Evolutionary conservation across 2,329 filamentous ascomycete species (phyloP).

Genomic region (Pestalotiopsis sp.): DNA sequence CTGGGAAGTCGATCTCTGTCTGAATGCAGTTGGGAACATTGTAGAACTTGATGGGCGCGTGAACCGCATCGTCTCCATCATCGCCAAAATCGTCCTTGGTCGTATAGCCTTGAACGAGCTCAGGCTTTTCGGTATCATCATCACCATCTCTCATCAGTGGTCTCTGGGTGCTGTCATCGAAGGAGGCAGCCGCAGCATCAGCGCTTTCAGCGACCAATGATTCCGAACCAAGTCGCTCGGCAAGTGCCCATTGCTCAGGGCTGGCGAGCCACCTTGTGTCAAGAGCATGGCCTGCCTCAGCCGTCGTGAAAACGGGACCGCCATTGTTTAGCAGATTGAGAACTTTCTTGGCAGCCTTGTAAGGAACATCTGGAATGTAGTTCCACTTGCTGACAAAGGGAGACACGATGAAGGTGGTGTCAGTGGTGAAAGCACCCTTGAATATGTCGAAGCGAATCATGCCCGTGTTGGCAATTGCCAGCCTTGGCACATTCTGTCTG

Average conservation of each 20-base stretch:
- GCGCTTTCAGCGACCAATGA: conserved; percentile 21
- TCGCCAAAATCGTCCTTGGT: conserved; percentile 76
- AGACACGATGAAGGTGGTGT: conserved; percentile 83
- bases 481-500: conserved; percentile 61
- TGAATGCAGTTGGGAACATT: conserved; percentile 83
- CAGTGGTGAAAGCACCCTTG: conserved; percentile 85
- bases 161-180: conserved; percentile 30
- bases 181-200: conserved; percentile 27
- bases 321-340: conserved; percentile 60
- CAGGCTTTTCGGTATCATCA: conserved; percentile 33
- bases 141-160: conserved; percentile 28
- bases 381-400: conserved; percentile 83
- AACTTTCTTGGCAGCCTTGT: conserved; percentile 71
- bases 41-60: conserved; percentile 75
- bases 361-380: conserved; percentile 81
- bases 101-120: conserved; percentile 41
- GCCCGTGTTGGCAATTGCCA: conserved; percentile 86
- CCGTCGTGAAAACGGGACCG: conserved; percentile 47
- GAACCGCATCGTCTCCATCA: conserved; percentile 90
- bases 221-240: neutral
- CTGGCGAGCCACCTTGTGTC: conserved; percentile 50
- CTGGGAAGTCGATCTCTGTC: conserved; percentile 64
- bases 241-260: conserved; percentile 44
- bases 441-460: conserved; percentile 95
- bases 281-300: conserved; percentile 23